A percentile compares a stretch with the other conserved stretches of the same genome.
Conservation (phyloP, 768 basidiomycete genomes). For the Steccherinum ochraceum region DNA sequence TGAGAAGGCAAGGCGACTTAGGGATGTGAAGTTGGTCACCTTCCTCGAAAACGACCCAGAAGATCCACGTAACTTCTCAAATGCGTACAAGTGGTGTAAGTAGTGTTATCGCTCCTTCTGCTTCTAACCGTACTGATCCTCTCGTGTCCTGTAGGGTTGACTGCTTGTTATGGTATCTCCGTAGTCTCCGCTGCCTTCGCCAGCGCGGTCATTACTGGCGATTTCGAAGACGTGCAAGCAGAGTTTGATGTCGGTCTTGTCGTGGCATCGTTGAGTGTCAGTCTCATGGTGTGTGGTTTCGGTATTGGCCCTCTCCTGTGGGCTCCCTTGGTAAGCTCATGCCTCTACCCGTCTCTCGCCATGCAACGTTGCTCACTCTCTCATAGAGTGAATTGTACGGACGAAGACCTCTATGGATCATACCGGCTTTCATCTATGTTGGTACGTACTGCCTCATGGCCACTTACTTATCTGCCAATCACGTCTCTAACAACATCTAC, state of each 20-base stretch:
- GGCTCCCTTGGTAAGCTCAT: constrained; percentile 21
- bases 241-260: constrained; percentile 28
- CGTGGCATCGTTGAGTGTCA: constrained; percentile 28
- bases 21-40: constrained; percentile 29
- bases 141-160: constrained; percentile 18
- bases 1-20: constrained; percentile 28
- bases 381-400: constrained; percentile 34
- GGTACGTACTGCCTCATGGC: background rate
- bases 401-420: constrained; percentile 29
- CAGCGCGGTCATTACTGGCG: constrained; percentile 31
- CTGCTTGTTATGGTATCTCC: constrained; percentile 23
- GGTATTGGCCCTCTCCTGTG: constrained; percentile 25
- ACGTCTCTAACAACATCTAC: no score
- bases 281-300: constrained; percentile 32
- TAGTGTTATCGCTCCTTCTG: constrained; percentile 2
- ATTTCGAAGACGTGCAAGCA: constrained; percentile 26
- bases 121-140: background rate
- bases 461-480: no score
- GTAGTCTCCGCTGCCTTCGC: constrained; percentile 32
- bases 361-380: constrained; percentile 14
- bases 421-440: constrained; percentile 34
- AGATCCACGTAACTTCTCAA: constrained; percentile 33
- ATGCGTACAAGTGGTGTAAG: constrained; percentile 28
- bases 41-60: constrained; percentile 32
- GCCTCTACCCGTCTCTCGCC: background rate